phyloP scores from a whole-genome alignment of 2,329 filamentous ascomycete genomes.

The Pseudocercospora vitis region DNA sequence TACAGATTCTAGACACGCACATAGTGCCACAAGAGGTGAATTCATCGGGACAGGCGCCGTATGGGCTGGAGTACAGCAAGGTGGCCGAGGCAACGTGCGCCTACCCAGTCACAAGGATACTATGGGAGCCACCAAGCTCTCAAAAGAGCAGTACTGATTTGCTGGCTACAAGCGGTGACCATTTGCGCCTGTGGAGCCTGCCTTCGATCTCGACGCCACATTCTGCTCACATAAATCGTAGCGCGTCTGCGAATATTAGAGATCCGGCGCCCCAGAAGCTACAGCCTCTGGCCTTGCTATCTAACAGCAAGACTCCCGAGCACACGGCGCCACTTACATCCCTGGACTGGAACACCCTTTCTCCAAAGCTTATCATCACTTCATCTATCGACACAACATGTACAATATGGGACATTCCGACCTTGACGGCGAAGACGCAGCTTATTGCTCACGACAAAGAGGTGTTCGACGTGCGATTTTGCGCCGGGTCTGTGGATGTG shows the following conservation, averaged over 20 bases:
- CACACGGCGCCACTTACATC: slow-evolving; percentile 96
- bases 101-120: slow-evolving; percentile 89
- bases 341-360: slow-evolving; percentile 96
- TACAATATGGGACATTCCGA: slow-evolving; percentile 99
- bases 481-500: slow-evolving; percentile 95
- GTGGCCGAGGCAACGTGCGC: slow-evolving; percentile 96
- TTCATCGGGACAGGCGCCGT: slow-evolving; percentile 67
- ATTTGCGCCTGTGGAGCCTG: slow-evolving; percentile 89
- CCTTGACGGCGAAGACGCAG: slow-evolving; percentile 95
- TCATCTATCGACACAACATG: slow-evolving; percentile 99
- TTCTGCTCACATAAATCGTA: slow-evolving; percentile 65
- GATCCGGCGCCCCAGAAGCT: slow-evolving; percentile 71
- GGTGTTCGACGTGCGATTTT: slow-evolving; percentile 97
- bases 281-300: slow-evolving; percentile 86
- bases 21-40: slow-evolving; percentile 68
- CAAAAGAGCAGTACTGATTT: slow-evolving; percentile 95
- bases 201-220: slow-evolving; percentile 50
- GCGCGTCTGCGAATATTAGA: slow-evolving; percentile 60
- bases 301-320: slow-evolving; percentile 97
- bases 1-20: slow-evolving; percentile 93
- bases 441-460: slow-evolving; percentile 98
- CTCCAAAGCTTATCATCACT: slow-evolving; percentile 94
- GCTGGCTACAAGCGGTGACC: slow-evolving; percentile 90
- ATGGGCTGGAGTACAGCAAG: slow-evolving; percentile 85
- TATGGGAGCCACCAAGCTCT: slow-evolving; percentile 94